Percentiles rank a stretch among this genome's conserved stretches.
phyloP scores from a whole-genome alignment of 345 rosid species.

The Salix caprea region DNA sequence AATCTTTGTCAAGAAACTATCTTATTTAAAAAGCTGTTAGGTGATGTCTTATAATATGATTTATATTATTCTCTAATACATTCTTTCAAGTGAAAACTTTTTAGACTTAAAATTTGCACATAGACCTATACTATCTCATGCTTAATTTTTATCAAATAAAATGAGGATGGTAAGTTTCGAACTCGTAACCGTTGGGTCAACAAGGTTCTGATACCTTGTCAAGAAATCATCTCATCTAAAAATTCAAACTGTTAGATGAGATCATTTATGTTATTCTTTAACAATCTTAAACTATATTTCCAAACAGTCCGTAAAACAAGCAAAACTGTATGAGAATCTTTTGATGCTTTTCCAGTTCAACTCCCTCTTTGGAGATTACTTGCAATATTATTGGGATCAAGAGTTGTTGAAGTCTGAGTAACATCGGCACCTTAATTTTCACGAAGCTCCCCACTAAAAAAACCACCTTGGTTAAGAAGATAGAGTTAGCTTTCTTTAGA shows the following conservation, averaged over 20 bases:
- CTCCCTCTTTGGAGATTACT: not conserved
- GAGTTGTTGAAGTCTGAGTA: not conserved
- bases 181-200: no score
- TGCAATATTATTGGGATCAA: not conserved
- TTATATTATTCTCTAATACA: no score
- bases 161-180: accelerated
- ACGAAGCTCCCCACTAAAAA: not conserved
- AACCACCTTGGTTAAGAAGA: not conserved
- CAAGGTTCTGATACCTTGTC: no score
- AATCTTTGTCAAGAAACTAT: not conserved
- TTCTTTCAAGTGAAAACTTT: no score
- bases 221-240: no score
- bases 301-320: no score
- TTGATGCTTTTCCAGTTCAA: not conserved
- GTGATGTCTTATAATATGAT: no score
- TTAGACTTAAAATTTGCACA: no score
- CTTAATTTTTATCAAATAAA: no score
- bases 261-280: no score
- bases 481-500: not conserved
- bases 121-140: accelerated
- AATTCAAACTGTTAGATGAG: accelerated
- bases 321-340: not conserved
- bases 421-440: not conserved
- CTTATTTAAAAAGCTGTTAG: no score
- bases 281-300: no score